Base-by-base conservation (phyloP, 768 basidiomycete genomes). In the Hebeloma cylindrosporum region DNA sequence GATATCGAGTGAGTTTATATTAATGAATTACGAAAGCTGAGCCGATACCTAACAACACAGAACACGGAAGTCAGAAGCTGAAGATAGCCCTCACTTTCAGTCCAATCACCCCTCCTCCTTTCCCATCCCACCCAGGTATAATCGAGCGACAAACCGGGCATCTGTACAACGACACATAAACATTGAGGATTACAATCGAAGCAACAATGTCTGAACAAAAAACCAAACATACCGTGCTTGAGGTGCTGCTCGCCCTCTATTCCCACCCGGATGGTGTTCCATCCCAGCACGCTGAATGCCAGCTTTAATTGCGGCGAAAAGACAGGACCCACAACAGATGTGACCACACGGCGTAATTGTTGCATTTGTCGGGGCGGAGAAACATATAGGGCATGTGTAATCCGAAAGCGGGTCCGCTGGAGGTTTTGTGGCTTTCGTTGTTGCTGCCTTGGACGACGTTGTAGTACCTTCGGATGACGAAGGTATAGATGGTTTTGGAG, bases 301-400 rank as follows among this genome's bases (percentile, higher is more conserved):
- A 2, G 82, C 76, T 54, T 81, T 82, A 30, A 89, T 76, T 0
- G 87, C 82, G 2, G 77, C 79, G 49, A 88, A 89, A 4, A 90
- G 73, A 62, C 88, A 91, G 4, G 74, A 66, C 1, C 86, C 88
- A 52, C 88, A 90, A 49, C 82, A 80, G 28, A 91, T 73, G 52
- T 91, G 88, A 0, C 88, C 88, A 52, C 88, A 91, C 0, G 85
- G 85, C 0, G 87, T 89, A 34, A 91, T 60, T 1, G 86, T 85
- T 4, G 88, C 84, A 48, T 86, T 81, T 1, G 79, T 79, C 1
- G 87, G 87, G 0, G 84, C 76, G 29, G 72, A 81, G 70, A 88
- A 88, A 58, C 88, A 90, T 48, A 90, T 84, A 7, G 88, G 88
- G 57, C 88, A 89, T 0, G 76, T 78, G 59, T 88, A 89, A n/a